Base-by-base conservation (phyloP, 2,329 filamentous ascomycete genomes). In the Trichoderma sp. region DNA sequence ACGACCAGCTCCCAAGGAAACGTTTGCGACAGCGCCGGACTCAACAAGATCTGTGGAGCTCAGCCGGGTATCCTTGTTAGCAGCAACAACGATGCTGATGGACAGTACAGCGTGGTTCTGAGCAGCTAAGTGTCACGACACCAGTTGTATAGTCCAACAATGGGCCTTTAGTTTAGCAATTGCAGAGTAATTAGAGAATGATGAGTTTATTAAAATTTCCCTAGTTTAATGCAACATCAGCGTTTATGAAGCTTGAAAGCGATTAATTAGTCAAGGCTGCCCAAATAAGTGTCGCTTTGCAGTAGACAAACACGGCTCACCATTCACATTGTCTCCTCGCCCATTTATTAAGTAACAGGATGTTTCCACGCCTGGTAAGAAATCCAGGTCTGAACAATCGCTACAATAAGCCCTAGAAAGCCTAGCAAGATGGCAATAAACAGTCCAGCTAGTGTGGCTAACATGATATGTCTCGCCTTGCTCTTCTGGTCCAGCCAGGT, bases 21-120 rank as follows among this genome's bases (percentile, higher is more conserved):
- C 26, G 63, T 71, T 17, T 71, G 70, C n/a, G 62, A 71, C 36
- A 67, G 47, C 20, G 20, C 30, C 1, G 70, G 70, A 0, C 50
- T 71, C 5, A 71, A 71, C 70, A 71, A 71, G 50, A 68, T 71
- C 64, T 71, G 70, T 20, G 70, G 70, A 69, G 70, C 70, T 61
- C 15, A 43, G 55, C 63, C 70, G 17, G 70, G 70, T 26, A 61
- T 68, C 6, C 67, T 71, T 15, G 64, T 68, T 34, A 71, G 62
- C 36, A 71, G 62, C 11, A 39, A 34, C 13, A 62, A 71, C 17
- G 70, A 71, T 61, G 15, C 63, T 39, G 39, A 71, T 32, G 70
- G 70, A 13, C 63, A 71, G 36, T 71, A 71, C 53, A 71, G 63
- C 53, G 55, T 71, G 8, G 67, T 70, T 15, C 57, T 70, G 2